Evolutionary conservation across 2,329 filamentous ascomycete species (phyloP), one percentile per base, ranked within the genome.

Genomic region (Fusarium paranaense): DNA sequence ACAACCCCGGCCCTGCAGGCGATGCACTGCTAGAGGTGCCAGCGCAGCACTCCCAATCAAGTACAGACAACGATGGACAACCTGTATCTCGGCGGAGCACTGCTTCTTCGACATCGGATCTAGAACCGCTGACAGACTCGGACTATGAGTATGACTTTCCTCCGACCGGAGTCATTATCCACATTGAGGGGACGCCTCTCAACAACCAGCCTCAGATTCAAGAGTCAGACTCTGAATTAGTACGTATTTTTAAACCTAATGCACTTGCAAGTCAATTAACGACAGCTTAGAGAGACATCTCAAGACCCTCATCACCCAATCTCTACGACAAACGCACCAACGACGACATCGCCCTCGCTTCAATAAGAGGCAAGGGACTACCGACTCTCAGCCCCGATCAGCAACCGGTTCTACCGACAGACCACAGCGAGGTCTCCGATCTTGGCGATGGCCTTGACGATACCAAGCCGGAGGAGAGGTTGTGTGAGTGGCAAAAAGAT

Each of bases 201-300:
- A 38, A 58, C 20, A 42, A 33, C 18, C 57, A 40, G 37, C 35
- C 35, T 30, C 6, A 60, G 37, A 60, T 60, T 30, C 35, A 60
- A 60, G 57, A 60, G 37, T 60, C 57, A 40, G 57, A 60, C 25
- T 60, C 57, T 30, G 57, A 60, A 60, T n/a, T 60, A 25, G 57
- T 60, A 27, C 1, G 54, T 33, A 35, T 56, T 25, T 38, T 57
- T 37, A 5, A 16, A 10, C 14, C 5, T 13, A 18, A 18, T 38
- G 1, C 22, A 35, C 7, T 25, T 11, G 18, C 8, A 22, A 57
- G 22, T 37, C 33, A 35, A 57, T 37, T 57, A 37, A 57, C 20
- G 6, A 18, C 27, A 6, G 14, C 54, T 13, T 25, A 57, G 54
- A 57, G 22, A 57, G 33, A 37, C 20, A 18, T 13, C 33, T 22